Percentiles rank a stretch among this genome's conserved stretches.
These are phyloP conservation scores for Magnolia kwangsiensis DNA, from an alignment of 164 flowering plant species.

Conservation along the genomic window DNA sequence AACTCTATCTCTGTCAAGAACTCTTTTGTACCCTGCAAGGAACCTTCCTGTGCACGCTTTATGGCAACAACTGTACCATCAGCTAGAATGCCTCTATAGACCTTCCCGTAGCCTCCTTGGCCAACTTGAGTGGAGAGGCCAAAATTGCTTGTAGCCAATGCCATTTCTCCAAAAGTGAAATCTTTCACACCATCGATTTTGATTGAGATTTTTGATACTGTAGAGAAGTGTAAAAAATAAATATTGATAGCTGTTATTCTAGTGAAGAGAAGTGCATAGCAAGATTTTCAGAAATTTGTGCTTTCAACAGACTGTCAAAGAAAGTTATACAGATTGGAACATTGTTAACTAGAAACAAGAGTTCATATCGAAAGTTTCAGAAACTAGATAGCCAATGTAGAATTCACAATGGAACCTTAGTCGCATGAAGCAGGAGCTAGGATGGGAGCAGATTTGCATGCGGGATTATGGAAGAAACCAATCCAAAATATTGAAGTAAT, in stretches of 20 bases:
- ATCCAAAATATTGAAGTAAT: too few relatives aligned
- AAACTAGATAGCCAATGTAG: too few relatives aligned
- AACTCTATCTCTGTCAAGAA: constrained; percentile 73
- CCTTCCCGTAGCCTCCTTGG: constrained; percentile 83
- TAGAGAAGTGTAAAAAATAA: background rate
- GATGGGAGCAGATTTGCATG: too few relatives aligned
- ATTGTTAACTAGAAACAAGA: too few relatives aligned
- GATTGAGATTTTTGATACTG: constrained; percentile 48
- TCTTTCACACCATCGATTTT: constrained; percentile 66
- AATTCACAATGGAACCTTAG: too few relatives aligned
- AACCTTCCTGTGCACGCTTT: constrained; percentile 72
- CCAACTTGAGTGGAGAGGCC: constrained; percentile 47
- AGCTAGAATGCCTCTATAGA: constrained; percentile 53
- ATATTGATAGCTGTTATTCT: background rate
- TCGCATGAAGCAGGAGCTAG: too few relatives aligned
- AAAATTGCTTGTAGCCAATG: constrained; percentile 54
- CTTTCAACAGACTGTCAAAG: too few relatives aligned
- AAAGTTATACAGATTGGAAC: too few relatives aligned
- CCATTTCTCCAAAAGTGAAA: constrained; percentile 56
- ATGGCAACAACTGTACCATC: constrained; percentile 57
- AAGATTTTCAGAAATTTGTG: too few relatives aligned
- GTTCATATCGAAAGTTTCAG: too few relatives aligned
- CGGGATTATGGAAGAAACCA: too few relatives aligned
- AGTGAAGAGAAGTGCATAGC: too few relatives aligned
- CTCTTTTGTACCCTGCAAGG: constrained; percentile 69